Evolutionary conservation across 2,329 filamentous ascomycete genomes (phyloP).

Genomic region (Curvularia verruculosa): DNA sequence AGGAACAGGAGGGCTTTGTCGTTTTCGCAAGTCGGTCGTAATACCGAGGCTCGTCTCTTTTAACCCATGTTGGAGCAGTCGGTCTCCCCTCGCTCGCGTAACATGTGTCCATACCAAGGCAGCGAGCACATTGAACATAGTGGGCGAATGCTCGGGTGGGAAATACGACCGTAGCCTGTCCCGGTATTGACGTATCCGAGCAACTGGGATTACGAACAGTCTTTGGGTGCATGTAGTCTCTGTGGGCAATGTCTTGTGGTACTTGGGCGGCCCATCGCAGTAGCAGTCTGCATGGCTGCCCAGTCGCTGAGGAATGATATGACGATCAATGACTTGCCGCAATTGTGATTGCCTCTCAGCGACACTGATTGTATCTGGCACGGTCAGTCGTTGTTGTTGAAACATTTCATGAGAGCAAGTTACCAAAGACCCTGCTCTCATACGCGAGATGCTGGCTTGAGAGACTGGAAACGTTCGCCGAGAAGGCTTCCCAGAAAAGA

Average conservation of each 20-base stretch:
- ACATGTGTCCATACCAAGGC: slow-evolving; percentile 47
- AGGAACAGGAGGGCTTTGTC: slow-evolving; percentile 32
- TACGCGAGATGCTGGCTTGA: slow-evolving; percentile 23
- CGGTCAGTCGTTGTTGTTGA: slow-evolving; percentile 19
- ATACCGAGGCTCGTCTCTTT: slow-evolving; percentile 38
- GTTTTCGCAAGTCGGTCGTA: slow-evolving; percentile 38
- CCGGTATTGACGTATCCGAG: slow-evolving; percentile 34
- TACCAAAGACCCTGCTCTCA: slow-evolving; percentile 20
- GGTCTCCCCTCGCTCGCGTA: slow-evolving; percentile 38
- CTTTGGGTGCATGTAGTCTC: slow-evolving; percentile 35
- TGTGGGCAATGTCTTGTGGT: slow-evolving; percentile 35
- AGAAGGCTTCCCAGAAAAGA: slow-evolving; percentile 35
- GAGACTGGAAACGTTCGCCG: slow-evolving; percentile 31
- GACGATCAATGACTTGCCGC: slow-evolving; percentile 31
- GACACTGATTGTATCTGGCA: slow-evolving; percentile 23
- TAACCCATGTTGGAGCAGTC: slow-evolving; percentile 25
- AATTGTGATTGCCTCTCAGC: slow-evolving; percentile 33
- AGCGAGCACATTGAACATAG: slow-evolving; percentile 42
- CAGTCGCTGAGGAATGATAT: slow-evolving; percentile 13
- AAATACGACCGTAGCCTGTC: slow-evolving; percentile 31
- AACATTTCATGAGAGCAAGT: not conserved
- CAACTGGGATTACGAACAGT: slow-evolving; percentile 39
- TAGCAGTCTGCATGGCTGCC: slow-evolving; percentile 34
- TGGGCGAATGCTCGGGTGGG: slow-evolving; percentile 25
- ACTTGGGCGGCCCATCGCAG: slow-evolving; percentile 33